Evolutionary conservation across 768 basidiomycete species (phyloP).

Genomic region (Mycena alexandri): DNA sequence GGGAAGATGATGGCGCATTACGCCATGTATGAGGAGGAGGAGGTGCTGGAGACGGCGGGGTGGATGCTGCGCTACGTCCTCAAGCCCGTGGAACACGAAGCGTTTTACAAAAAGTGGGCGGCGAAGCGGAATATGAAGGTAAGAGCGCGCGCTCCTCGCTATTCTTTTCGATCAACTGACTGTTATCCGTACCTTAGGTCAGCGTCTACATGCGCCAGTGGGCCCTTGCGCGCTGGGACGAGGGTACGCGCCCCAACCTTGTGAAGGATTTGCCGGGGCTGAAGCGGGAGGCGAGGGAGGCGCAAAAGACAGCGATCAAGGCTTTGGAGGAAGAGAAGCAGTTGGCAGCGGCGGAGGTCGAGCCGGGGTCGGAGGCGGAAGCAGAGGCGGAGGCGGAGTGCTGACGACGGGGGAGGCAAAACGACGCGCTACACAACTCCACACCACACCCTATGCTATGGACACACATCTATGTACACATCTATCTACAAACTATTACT

Average conservation of each 20-base stretch:
- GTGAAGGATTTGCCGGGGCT: conserved; percentile 57
- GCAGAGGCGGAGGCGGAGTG: too few relatives aligned
- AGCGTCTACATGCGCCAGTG: conserved; percentile 76
- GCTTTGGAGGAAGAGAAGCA: too few relatives aligned
- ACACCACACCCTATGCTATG: too few relatives aligned
- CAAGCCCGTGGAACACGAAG: conserved; percentile 77
- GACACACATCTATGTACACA: too few relatives aligned
- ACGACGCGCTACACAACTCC: too few relatives aligned
- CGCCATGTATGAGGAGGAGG: conserved; percentile 85
- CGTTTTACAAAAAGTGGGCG: conserved; percentile 91
- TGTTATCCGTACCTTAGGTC: conserved; percentile 52
- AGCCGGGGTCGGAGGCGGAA: too few relatives aligned
- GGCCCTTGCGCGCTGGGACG: conserved; percentile 71
- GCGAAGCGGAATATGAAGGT: conserved; percentile 89
- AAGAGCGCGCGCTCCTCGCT: conserved; percentile 29
- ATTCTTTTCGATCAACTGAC: background rate
- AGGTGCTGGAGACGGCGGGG: conserved; percentile 84
- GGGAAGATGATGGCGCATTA: conserved; percentile 89
- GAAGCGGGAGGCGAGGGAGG: conserved; percentile 44
- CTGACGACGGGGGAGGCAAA: too few relatives aligned
- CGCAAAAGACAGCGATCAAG: too few relatives aligned
- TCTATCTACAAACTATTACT: too few relatives aligned
- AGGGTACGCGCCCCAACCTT: conserved; percentile 58
- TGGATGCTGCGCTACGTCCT: conserved; percentile 91
- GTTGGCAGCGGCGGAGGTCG: too few relatives aligned